These are phyloP conservation scores for Boletus bicolor DNA, from an alignment of 768 basidiomycete species.

Conservation along the genomic window DNA sequence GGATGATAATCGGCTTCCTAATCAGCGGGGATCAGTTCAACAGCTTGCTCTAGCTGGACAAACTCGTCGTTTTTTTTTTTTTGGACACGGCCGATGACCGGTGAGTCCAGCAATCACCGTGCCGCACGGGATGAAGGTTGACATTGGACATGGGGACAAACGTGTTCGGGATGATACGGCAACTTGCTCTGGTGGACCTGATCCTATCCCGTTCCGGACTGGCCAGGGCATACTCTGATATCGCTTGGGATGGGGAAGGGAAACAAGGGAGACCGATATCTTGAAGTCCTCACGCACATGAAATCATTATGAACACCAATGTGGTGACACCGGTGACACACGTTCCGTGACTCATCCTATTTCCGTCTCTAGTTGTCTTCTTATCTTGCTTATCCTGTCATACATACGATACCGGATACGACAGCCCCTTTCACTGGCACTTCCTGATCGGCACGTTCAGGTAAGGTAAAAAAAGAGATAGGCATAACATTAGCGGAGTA, in stretches of 20 bases:
- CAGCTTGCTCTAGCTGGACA: neutral
- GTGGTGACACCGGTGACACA: neutral
- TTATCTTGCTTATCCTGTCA: neutral
- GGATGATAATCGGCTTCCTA: slow-evolving; percentile 1
- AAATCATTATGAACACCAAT: neutral
- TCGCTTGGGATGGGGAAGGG: neutral
- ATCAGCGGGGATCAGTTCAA: slow-evolving; percentile 12
- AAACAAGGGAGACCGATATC: neutral
- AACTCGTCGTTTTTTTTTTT: neutral
- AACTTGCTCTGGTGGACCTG: neutral
- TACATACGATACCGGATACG: neutral
- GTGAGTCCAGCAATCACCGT: neutral
- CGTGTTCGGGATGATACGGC: neutral
- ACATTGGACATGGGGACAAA: slow-evolving; percentile 2
- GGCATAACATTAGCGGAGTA: neutral
- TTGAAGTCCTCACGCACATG: neutral
- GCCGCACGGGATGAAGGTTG: neutral
- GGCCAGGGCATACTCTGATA: neutral
- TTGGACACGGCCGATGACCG: neutral
- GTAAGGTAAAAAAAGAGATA: neutral
- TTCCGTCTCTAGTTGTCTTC: neutral
- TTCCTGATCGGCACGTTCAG: slow-evolving; percentile 9
- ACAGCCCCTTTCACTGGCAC: neutral
- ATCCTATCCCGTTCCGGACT: slow-evolving; percentile 7
- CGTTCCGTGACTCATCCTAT: neutral